Evolutionary conservation across 768 basidiomycete species (phyloP).

Genomic region (Porphyrellus cyaneotinctus): DNA sequence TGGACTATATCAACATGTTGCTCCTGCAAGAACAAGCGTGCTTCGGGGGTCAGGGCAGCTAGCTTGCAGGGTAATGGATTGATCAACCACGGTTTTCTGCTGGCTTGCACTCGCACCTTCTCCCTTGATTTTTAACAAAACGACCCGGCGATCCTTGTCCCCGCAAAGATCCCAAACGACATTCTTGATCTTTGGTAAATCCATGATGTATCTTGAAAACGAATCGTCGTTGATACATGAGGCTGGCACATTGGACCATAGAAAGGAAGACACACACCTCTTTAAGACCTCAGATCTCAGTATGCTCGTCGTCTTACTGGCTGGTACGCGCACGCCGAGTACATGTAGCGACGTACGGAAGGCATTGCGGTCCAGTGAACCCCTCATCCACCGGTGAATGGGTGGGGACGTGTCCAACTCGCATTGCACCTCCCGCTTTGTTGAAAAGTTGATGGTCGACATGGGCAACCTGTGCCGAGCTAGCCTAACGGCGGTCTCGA

Average conservation of each 20-base stretch:
- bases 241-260: background rate
- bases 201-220: constrained; percentile 51
- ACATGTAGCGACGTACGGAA: constrained; percentile 67
- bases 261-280: constrained; percentile 41
- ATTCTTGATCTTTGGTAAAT: constrained; percentile 63
- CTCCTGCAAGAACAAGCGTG: constrained; percentile 50
- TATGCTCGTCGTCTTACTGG: constrained; percentile 50
- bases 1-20: constrained; percentile 53
- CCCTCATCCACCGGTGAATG: constrained; percentile 45
- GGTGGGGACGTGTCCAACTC: constrained; percentile 43
- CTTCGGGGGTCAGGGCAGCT: constrained; percentile 64
- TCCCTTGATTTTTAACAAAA: constrained; percentile 58
- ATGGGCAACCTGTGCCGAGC: constrained; percentile 1
- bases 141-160: constrained; percentile 50
- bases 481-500: constrained; percentile 2
- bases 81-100: background rate
- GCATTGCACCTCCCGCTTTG: constrained; percentile 12
- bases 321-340: constrained; percentile 62
- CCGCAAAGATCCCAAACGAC: constrained; percentile 51
- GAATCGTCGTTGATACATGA: constrained; percentile 10
- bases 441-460: constrained; percentile 1
- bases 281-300: constrained; percentile 56
- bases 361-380: constrained; percentile 53
- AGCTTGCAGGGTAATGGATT: constrained; percentile 37
- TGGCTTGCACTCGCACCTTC: constrained; percentile 46